phyloP scores from a whole-genome alignment of 306 rosid species.

The Trifolium fragiferum region DNA sequence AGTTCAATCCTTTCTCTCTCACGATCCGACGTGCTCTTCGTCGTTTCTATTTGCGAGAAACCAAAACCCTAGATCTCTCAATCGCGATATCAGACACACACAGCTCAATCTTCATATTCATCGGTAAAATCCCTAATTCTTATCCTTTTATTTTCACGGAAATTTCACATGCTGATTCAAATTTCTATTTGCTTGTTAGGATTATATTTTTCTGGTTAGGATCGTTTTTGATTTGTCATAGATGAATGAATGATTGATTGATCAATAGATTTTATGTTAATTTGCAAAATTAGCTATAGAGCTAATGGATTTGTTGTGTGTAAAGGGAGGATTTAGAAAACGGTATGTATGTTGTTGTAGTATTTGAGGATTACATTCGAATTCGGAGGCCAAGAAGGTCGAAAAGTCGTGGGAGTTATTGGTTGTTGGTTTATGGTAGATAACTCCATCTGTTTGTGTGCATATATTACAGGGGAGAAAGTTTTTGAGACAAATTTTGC shows the following conservation, averaged over 20 bases:
- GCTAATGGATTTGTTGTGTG: slow-evolving; percentile 43
- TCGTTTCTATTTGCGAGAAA: not conserved
- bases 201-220: slow-evolving; percentile 1
- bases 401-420: slow-evolving; percentile 62
- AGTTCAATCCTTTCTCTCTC: not conserved
- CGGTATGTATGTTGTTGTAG: slow-evolving; percentile 46
- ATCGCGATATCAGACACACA: slow-evolving; percentile 26
- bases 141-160: not conserved
- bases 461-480: slow-evolving; percentile 80
- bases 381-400: slow-evolving; percentile 63
- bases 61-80: slow-evolving; percentile 56
- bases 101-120: not conserved
- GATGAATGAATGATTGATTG: slow-evolving; percentile 16
- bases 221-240: slow-evolving; percentile 9
- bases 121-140: slow-evolving; percentile 53
- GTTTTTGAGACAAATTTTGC: slow-evolving; percentile 69
- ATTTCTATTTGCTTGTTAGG: not conserved
- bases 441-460: slow-evolving; percentile 88
- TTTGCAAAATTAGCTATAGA: slow-evolving; percentile 39
- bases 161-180: slow-evolving; percentile 2
- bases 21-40: slow-evolving; percentile 4
- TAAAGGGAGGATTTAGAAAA: slow-evolving; percentile 55
- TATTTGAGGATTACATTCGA: slow-evolving; percentile 53
- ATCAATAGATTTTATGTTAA: slow-evolving; percentile 15
- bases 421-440: slow-evolving; percentile 75